Evolutionary conservation across 2,329 filamentous ascomycete genomes (phyloP).

Genomic region (Dactylonectria estremocensis): DNA sequence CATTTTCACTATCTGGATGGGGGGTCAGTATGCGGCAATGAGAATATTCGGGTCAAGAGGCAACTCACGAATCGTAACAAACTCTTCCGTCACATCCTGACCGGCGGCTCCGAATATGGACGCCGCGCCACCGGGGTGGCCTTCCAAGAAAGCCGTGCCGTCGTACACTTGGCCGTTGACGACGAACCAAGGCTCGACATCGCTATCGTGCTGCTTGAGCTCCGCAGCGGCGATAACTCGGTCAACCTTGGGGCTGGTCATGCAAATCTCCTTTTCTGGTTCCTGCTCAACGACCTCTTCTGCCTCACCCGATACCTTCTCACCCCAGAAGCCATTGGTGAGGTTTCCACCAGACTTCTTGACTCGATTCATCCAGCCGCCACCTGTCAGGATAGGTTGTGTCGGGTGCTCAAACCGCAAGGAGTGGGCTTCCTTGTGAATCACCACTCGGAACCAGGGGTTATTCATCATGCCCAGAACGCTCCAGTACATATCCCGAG

Average conservation of each 20-base stretch:
- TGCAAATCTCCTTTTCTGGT: slow-evolving; percentile 76
- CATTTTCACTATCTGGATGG: slow-evolving; percentile 86
- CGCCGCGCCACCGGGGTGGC: slow-evolving; percentile 87
- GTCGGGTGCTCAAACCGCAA: slow-evolving; percentile 92
- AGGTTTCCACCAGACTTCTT: slow-evolving; percentile 88
- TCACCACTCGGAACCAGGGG: slow-evolving; percentile 88
- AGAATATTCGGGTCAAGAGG: neutral
- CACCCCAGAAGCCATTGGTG: slow-evolving; percentile 88
- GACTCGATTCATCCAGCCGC: slow-evolving; percentile 94
- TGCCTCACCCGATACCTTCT: slow-evolving; percentile 71
- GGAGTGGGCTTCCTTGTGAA: slow-evolving; percentile 73
- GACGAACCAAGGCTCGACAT: slow-evolving; percentile 86
- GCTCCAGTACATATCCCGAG: slow-evolving; percentile 96
- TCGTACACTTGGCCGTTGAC: slow-evolving; percentile 92
- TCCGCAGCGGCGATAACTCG: slow-evolving; percentile 79
- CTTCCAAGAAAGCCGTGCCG: slow-evolving; percentile 84
- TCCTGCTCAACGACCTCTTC: slow-evolving; percentile 62
- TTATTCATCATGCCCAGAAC: slow-evolving; percentile 99
- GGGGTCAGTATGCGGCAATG: slow-evolving; percentile 43
- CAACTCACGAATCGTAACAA: slow-evolving; percentile 88
- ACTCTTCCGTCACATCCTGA: slow-evolving; percentile 88
- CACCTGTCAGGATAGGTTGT: slow-evolving; percentile 81
- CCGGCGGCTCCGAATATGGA: slow-evolving; percentile 89
- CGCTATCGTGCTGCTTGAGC: slow-evolving; percentile 76
- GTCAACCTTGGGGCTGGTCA: slow-evolving; percentile 79